Base-by-base conservation (phyloP, 352 stramenopile species). In the Globisporangium heterothallicum region DNA sequence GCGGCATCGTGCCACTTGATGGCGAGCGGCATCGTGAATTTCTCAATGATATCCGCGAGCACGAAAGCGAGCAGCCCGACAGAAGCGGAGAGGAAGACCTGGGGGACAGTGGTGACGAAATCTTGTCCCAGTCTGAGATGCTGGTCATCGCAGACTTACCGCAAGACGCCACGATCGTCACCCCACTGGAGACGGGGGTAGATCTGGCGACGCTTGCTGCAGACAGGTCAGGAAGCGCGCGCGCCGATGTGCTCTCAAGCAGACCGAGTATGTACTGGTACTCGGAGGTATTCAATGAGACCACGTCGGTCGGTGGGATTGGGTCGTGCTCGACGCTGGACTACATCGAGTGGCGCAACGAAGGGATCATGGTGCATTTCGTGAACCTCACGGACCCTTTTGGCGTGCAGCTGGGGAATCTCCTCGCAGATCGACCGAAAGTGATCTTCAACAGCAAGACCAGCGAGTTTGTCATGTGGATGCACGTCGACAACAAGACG, bases 391-490 rank as follows among this genome's bases (percentile, higher is more conserved):
- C 89, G 0, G 87, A 98, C 58, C 93, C 96, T 0, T 86, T 86
- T 47, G 78, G 79, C 24, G 59, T 47, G 21, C 49, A 18, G 21
- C 49, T 19, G 36, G 49, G 42, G 16, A 49, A 52, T 2, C 66
- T 97, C 24, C 49, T 82, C 8, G 75, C 80, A 9, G 86, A 96
- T 49, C 82, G 89, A 1, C 92, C 94, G 1, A 97, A 97, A 49
- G 91, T 97, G 12, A 49, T 98, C 9, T 97, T 88, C 55, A 97
- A 98, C 63, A 70, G 76, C 19, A 59, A 64, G 3, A 95, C 76
- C 6, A 56, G 73, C 30, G 73, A 88, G 29, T 98, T 96, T 60
- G 95, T 98, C 3, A 98, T 99, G 95, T 99, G 95, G 95, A 94
- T 97, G 75, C 84, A 95, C 41, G 83, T 98, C 13, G 92, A 98